Evolutionary conservation across 2,329 filamentous ascomycete genomes (phyloP), one percentile per base, ranked within the genome.

Genomic region (Seiridium unicorne): DNA sequence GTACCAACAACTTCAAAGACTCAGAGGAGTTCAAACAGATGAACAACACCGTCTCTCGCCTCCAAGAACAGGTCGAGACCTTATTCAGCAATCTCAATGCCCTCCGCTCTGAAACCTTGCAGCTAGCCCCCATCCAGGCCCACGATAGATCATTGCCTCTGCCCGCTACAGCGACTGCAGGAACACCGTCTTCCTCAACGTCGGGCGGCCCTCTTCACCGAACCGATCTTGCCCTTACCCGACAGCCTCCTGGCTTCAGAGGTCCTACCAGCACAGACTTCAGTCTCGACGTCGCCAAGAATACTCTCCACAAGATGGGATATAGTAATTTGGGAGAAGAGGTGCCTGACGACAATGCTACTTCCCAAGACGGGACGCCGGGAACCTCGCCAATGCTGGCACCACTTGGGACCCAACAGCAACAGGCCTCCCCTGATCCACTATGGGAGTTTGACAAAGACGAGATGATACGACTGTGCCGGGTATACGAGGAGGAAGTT

Each of bases 1-100:
- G 85, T 71, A 77, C 85, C 63, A 93, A 86, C 78, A 92, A 86
- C 74, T 93, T 97, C 82, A 95, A 94, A 74, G 93, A 97, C 69
- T 93, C 92, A 51, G 91, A 96, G 8, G 93, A 97, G 73, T 97
- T 93, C 80, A 91, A 88, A 70, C 84, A 88, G 44, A 92, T 97
- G 87, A 85, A 87, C 58, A 80, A 83, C 40, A 90, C 95, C 65
- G 86, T 97, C 61, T 78, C 80, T 9, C 83, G 84, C 7, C 82
- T 97, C 32, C 93, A 97, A 73, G 89, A 94, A 58, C 92, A 97
- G 76, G 90, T 97, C 69, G 88, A 91, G 61, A 84, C 84, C 64
- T 83, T 98, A 38, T 91, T 89, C 70, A 85, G 85, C 61, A 90
- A 84, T 67, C 79, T 97, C 69, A 90, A 83, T 69, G 79, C 84